Evolutionary conservation across 371 early-diverging fungal genomes (phyloP).

Genomic region (Rhizomucor pusillus): DNA sequence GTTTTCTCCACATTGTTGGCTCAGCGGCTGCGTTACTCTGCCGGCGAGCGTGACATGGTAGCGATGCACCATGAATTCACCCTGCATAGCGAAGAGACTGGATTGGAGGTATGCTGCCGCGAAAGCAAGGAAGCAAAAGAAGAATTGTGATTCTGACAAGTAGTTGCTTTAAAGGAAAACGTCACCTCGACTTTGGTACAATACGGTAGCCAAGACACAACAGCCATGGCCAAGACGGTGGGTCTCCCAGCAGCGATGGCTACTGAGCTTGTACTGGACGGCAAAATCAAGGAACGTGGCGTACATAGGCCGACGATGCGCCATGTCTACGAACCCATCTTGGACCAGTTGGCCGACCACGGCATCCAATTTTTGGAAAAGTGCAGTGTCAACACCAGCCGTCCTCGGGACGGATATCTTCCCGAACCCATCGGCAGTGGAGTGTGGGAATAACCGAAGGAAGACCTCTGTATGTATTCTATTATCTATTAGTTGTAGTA

Average conservation of each 20-base stretch:
- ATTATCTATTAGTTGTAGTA: no score
- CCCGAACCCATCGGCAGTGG: conserved; percentile 31
- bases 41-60: conserved; percentile 84
- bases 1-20: conserved; percentile 74
- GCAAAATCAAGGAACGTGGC: conserved; percentile 62
- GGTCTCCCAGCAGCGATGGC: conserved; percentile 89
- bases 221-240: conserved; percentile 93
- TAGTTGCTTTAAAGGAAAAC: conserved; percentile 47
- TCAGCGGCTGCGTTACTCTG: conserved; percentile 64
- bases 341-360: conserved; percentile 66
- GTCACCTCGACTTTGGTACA: conserved; percentile 73
- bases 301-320: conserved; percentile 74
- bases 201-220: conserved; percentile 74
- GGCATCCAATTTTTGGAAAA: conserved; percentile 76
- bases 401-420: conserved; percentile 9
- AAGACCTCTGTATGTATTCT: no score
- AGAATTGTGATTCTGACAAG: no score
- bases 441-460: conserved; percentile 14
- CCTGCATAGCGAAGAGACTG: conserved; percentile 45
- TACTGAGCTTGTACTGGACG: conserved; percentile 76
- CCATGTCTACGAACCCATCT: conserved; percentile 76
- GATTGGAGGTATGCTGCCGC: no score
- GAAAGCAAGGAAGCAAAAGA: no score
- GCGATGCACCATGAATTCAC: conserved; percentile 87
- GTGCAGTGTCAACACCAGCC: conserved; percentile 28